Evolutionary conservation across 2,329 filamentous ascomycete species (phyloP).

Genomic region (Aspergillus vadensis): DNA sequence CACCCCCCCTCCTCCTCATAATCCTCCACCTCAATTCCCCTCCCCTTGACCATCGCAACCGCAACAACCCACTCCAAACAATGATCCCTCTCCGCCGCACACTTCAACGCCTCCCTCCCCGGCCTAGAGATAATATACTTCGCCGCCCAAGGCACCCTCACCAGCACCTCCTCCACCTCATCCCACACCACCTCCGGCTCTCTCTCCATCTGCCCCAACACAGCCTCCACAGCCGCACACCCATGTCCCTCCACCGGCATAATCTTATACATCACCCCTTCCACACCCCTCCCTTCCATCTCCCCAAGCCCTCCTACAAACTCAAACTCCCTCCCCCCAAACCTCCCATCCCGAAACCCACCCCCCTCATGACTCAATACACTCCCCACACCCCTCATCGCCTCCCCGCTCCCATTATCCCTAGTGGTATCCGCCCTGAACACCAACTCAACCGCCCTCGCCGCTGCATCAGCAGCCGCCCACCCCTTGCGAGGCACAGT

Average conservation of each 20-base stretch:
- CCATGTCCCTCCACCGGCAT: background rate
- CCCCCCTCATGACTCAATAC: background rate
- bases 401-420: background rate
- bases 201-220: background rate
- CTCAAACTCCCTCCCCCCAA: background rate
- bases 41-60: slow-evolving; percentile 35
- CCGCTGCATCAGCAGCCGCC: background rate
- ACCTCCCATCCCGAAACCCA: background rate
- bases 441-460: background rate
- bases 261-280: background rate
- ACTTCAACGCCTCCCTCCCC: slow-evolving; percentile 22
- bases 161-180: slow-evolving; percentile 28
- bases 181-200: background rate
- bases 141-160: slow-evolving; percentile 35
- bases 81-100: slow-evolving; percentile 40
- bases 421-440: background rate
- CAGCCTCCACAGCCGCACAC: background rate
- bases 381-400: background rate
- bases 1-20: slow-evolving; percentile 32
- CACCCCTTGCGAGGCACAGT: background rate
- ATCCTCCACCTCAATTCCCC: slow-evolving; percentile 25
- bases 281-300: background rate
- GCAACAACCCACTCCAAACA: slow-evolving; percentile 40
- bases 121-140: slow-evolving; percentile 38
- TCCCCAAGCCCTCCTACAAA: background rate